A percentile compares a stretch with the other conserved stretches of the same genome.
Evolutionary conservation across 495 filamentous ascomycete species (phyloP).

Genomic region (Penicillium malachiteum): DNA sequence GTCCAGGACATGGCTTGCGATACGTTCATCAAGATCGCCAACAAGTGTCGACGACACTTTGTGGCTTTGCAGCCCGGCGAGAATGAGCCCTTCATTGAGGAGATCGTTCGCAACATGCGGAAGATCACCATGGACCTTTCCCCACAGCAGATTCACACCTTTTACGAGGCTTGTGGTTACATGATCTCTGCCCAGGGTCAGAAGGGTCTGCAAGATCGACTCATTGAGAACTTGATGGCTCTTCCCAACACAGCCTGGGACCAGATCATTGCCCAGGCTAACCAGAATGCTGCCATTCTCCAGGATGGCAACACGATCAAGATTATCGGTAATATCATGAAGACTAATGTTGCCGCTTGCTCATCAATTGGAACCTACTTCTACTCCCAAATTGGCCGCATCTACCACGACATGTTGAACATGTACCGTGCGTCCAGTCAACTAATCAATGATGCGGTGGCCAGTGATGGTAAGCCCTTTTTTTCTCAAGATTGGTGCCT

Average conservation of each 20-base stretch:
- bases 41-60: slow-evolving; percentile 96
- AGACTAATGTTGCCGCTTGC: slow-evolving; percentile 97
- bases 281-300: slow-evolving; percentile 74
- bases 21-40: slow-evolving; percentile 99
- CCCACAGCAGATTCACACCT: slow-evolving; percentile 96
- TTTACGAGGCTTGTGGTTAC: slow-evolving; percentile 98
- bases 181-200: slow-evolving; percentile 99
- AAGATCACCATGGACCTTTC: slow-evolving; percentile 94
- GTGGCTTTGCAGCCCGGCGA: slow-evolving; percentile 94
- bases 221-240: slow-evolving; percentile 89
- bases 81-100: slow-evolving; percentile 94
- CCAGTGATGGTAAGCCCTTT: slow-evolving; percentile 65
- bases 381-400: slow-evolving; percentile 96
- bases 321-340: slow-evolving; percentile 99
- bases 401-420: slow-evolving; percentile 97
- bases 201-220: slow-evolving; percentile 81
- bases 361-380: slow-evolving; percentile 96
- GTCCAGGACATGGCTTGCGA: slow-evolving; percentile 99
- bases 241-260: slow-evolving; percentile 95
- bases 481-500: not conserved
- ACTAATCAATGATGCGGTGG: slow-evolving; percentile 89
- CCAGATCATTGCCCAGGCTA: slow-evolving; percentile 81
- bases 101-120: slow-evolving; percentile 91
- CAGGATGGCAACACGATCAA: slow-evolving; percentile 95
- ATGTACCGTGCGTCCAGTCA: slow-evolving; percentile 97